These are phyloP conservation scores for Erodium moschatum DNA, from an alignment of 441 rosid species.

Conservation along the genomic window DNA sequence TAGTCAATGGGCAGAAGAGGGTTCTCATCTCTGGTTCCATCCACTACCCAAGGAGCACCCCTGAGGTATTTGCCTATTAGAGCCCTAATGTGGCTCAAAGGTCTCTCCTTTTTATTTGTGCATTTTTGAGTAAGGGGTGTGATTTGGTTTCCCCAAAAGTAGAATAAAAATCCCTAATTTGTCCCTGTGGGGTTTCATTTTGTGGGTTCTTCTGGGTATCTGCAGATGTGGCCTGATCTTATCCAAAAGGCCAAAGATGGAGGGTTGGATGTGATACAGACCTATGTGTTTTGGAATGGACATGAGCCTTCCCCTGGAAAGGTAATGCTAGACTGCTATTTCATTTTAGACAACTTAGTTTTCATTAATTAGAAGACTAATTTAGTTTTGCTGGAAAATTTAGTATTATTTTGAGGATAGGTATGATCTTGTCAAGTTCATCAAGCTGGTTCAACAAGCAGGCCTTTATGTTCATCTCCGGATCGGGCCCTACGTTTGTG, in stretches of 20 bases:
- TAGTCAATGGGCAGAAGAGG: conserved; percentile 44
- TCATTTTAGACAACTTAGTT: not conserved
- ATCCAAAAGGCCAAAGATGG: conserved; percentile 7
- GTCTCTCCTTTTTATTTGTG: not conserved
- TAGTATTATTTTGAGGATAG: conserved; percentile 22
- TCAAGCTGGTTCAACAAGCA: conserved; percentile 25
- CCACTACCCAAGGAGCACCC: conserved; percentile 40
- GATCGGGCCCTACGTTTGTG: conserved; percentile 28
- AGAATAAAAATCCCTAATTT: not conserved
- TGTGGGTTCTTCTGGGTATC: conserved; percentile 7
- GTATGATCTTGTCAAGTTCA: conserved; percentile 21
- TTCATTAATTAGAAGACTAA: not conserved
- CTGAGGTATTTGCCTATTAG: conserved; percentile 23
- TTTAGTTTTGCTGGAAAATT: not conserved
- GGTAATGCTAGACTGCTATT: conserved; percentile 8
- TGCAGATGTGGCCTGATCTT: conserved; percentile 16
- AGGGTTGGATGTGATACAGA: conserved; percentile 16
- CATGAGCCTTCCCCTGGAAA: conserved; percentile 27
- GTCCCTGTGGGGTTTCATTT: conserved; percentile 1
- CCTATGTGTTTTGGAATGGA: conserved; percentile 28
- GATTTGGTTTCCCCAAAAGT: not conserved
- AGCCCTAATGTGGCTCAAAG: not conserved
- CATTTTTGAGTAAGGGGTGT: not conserved
- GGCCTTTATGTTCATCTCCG: conserved; percentile 27
- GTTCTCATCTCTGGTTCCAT: conserved; percentile 45